These are phyloP conservation scores for Hsuehochloa calcarea DNA, from an alignment of 176 grass and related monocot genomes.

Conservation along the genomic window DNA sequence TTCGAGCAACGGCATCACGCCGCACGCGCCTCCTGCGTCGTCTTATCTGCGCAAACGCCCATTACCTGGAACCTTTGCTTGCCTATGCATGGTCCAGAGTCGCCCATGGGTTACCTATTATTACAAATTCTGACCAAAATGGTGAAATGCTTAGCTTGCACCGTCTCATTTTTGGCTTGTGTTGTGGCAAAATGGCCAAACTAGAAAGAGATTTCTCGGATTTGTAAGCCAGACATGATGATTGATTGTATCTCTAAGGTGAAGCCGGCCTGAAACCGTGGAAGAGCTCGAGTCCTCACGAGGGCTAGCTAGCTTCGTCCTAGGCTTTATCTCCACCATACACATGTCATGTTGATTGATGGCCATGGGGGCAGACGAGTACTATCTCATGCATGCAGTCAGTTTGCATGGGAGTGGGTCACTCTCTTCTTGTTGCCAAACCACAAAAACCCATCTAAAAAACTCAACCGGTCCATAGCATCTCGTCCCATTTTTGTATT, in stretches of 20 bases:
- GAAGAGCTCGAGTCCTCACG: neutral
- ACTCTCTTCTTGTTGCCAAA: neutral
- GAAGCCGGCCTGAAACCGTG: neutral
- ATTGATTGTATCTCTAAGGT: neutral
- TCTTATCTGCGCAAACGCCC: neutral
- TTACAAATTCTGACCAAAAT: neutral
- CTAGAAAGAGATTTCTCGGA: neutral
- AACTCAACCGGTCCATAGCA: neutral
- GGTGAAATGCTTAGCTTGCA: neutral
- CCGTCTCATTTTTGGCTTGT: neutral
- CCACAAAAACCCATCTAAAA: neutral
- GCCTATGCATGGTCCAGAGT: neutral
- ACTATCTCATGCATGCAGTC: neutral
- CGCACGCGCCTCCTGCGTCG: neutral
- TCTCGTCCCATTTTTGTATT: neutral
- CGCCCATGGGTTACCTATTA: neutral
- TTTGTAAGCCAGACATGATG: neutral
- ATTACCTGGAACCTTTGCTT: neutral
- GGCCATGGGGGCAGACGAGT: neutral
- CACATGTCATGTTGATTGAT: neutral
- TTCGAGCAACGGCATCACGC: neutral
- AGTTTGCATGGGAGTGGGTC: neutral
- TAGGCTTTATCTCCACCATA: neutral
- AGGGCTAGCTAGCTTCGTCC: neutral
- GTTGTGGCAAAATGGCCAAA: neutral